Base-by-base conservation (phyloP, 129 eudicot species). In the Arctium lappa region DNA sequence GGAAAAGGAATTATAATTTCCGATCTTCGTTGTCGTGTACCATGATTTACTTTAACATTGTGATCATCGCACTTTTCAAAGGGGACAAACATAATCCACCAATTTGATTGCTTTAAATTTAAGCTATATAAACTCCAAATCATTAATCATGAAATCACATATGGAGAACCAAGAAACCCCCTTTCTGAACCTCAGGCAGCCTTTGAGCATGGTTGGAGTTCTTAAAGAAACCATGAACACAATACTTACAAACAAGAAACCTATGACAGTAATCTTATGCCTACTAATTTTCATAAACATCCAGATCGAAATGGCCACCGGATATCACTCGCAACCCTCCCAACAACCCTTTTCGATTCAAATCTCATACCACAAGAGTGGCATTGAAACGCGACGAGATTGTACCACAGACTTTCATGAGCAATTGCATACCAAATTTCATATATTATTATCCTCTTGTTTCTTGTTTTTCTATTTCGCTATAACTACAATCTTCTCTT, bases 171-270 rank as follows among this genome's bases (percentile, higher is more conserved):
- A 84, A 40, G 80, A 62, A 42, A 63, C 11, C 83, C 66, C 74
- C 68, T 36, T 78, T 53, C 15, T 76, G 71, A 79, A 74, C 9
- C 69, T 38, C 75, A 77, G 44, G 37, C 70, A 66, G 22, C 76
- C 86, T 50, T 79, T 86, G 39, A 79, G 79, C 38, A 69, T 69
- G 81, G 34, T 86, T 30, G 76, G 71, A 29, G 72, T 86, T 69
- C 60, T 83, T 34, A 63, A 50, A 50, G 81, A 86, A 83, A 76
- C 82, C 82, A 60, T 79, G 74, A 79, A 69, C n/a, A 86, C 84
- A 15, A 78, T 46, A 10, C 10, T 13, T 12, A 31, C 81, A 74
- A 83, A 86, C 65, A 50, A 81, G 40, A 79, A 30, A 70, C 75
- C 71, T 31, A 32, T 82, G 40, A 69, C 8, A 69, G 36, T 78